Base-by-base conservation (phyloP, 1,139 yeast species). In the Blastobotrys buckinghamii region DNA sequence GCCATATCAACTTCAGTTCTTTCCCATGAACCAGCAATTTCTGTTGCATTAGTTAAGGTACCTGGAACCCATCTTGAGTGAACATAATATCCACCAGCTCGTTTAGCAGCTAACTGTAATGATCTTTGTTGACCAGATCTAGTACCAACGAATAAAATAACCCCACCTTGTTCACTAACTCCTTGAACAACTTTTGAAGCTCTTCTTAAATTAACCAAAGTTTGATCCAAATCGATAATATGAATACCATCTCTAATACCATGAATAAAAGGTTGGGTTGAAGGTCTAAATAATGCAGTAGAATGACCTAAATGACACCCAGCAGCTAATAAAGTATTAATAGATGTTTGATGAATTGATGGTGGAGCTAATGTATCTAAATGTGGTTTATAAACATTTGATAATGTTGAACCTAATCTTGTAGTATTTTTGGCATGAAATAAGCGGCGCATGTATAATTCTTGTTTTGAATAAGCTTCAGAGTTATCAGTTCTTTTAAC, bases 231-330 rank as follows among this genome's bases (percentile, higher is more conserved):
- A 65, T 90, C 95, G 59, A 92, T 90, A 52, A 92, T 78, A 65
- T 89, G 96, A 50, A 92, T 76, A 15, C 94, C 96, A 55, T 88
- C 82, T 58, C 94, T 88, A 56, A 78, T 83, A 50, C 97, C 98
- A 61, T 84, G 84, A 46, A 92, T 77, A 65, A 75, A 92, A 12
- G 95, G 94, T 66, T 89, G 95, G 41, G 90, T 86, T 33, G 84
- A 77, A n/a, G 92, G 81, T 59, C 95, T 81, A 78, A 86, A 84
- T 57, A 83, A 71, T 5, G 86, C 73, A 35, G 82, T 84, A 5
- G 96, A 78, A 61, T 92, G 97, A 27, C 98, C 98, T 58, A 92
- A 72, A 67, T 92, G 98, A 46, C 92, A 92, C 41, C 97, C 97
- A 0, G 97, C 88, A 5, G 97, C 95, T 67, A 90, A 66, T 48